These are phyloP conservation scores for Cladochytrium replicatum DNA, from an alignment of 192 early-diverging fungal species.

Conservation along the genomic window DNA sequence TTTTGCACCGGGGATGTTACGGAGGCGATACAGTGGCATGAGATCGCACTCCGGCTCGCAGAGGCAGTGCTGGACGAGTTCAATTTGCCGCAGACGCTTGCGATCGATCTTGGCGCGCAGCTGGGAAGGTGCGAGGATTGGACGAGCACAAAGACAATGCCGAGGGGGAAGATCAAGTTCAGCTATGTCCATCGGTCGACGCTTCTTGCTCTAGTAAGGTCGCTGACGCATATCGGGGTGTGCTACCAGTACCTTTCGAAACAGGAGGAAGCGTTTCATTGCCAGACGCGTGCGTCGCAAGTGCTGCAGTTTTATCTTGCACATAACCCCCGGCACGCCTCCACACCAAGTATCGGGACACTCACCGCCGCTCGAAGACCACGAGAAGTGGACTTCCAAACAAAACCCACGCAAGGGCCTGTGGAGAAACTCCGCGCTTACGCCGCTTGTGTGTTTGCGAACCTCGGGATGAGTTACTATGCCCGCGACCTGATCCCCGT, in stretches of 20 bases:
- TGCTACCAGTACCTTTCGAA: constrained; percentile 34
- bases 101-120: neutral
- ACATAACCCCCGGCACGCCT: no score
- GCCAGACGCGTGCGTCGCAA: no score
- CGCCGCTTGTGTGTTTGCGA: neutral
- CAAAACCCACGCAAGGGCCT: no score
- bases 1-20: constrained; percentile 29
- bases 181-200: constrained; percentile 35
- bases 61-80: constrained; percentile 43
- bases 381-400: no score
- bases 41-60: constrained; percentile 29
- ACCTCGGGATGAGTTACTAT: neutral
- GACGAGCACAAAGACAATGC: no score
- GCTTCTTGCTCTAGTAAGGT: constrained; percentile 34
- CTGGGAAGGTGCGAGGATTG: no score
- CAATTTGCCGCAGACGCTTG: constrained; percentile 18
- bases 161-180: neutral
- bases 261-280: no score
- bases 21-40: constrained; percentile 36
- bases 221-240: constrained; percentile 39
- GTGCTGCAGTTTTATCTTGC: no score
- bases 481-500: neutral
- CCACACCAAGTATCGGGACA: no score
- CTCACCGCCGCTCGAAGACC: no score
- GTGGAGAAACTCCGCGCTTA: no score